These are phyloP conservation scores for Zygotorulaspora florentina DNA, from an alignment of 805 yeast species.

Conservation along the genomic window DNA sequence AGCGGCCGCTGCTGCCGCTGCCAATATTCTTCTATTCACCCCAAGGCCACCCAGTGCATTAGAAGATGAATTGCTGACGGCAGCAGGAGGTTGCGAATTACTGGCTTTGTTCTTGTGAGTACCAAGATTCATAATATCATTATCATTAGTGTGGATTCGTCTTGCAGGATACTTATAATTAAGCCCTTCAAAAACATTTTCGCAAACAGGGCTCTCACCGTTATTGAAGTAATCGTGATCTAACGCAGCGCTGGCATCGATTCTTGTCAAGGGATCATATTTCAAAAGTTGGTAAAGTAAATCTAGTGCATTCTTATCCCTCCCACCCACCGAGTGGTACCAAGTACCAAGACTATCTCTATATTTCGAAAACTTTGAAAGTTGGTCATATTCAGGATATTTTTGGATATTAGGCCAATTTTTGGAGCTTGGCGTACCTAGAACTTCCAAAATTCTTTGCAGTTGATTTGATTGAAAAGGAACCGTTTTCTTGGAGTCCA, in stretches of 20 bases:
- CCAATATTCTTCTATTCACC: constrained; percentile 35
- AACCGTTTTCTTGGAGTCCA: constrained; percentile 87
- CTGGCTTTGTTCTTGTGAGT: constrained; percentile 19
- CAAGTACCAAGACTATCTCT: constrained; percentile 64
- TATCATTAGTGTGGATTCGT: constrained; percentile 81
- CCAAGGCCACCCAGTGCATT: constrained; percentile 33
- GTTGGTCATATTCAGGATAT: constrained; percentile 77
- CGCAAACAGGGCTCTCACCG: constrained; percentile 62
- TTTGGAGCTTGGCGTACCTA: constrained; percentile 81
- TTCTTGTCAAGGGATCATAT: constrained; percentile 77
- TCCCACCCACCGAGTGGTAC: constrained; percentile 81
- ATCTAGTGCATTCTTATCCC: constrained; percentile 62
- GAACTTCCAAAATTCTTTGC: constrained; percentile 83
- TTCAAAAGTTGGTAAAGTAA: constrained; percentile 61
- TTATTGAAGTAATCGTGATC: constrained; percentile 67
- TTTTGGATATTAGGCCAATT: constrained; percentile 74
- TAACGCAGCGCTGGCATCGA: constrained; percentile 75
- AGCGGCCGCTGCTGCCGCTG: constrained; percentile 39
- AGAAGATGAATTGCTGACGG: constrained; percentile 22
- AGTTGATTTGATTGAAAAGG: constrained; percentile 94
- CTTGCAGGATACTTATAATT: constrained; percentile 76
- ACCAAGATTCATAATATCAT: constrained; percentile 52
- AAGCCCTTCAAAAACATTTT: constrained; percentile 76
- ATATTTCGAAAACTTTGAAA: constrained; percentile 57
- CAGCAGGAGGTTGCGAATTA: constrained; percentile 19